Base-by-base conservation (phyloP, 345 rosid genomes). In the Ceriops zippeliana region DNA sequence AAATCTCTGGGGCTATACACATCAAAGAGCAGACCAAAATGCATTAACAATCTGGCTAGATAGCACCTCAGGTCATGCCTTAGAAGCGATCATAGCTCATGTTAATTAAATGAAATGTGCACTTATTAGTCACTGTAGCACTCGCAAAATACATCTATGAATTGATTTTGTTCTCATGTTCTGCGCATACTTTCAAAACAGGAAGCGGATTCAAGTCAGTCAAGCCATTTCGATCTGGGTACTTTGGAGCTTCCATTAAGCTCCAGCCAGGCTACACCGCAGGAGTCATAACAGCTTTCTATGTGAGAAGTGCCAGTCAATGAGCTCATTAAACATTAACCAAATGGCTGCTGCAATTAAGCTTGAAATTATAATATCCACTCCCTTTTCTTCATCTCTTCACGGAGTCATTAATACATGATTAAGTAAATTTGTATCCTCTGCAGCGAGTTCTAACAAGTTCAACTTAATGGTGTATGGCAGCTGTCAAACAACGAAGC, bases 131-230 rank as follows among this genome's bases (percentile, higher is more conserved):
- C 4, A 11, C 37, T 58, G 15, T 20, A 10, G 20, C 35, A 6
- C 4, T 16, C 15, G 24, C 58, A 26, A n/a, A n/a, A 7, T 34
- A 4, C 5, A 6, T 37, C 7, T 8, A 9, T 42, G 27, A 15
- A 16, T 69, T 71, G 8, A 52, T 26, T 8, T 42, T 77, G 16
- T 22, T 26, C 51, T 66, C 27, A 37, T 30, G 20, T 32, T 70
- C 61, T 63, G 59, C 13, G 4, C 30, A 24, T 53, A 58, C 35
- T 62, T 72, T 71, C 61, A 58, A 51, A 31, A 13, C 78, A 80
- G 98, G 99, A 74, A 95, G 99, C 76, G 99, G 99, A 63, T 95
- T 95, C 74, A 91, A 95, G 76, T 95, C 99, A 7, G 85, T 87
- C 17, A 84, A 80, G 59, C 89, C 97, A 53, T 95, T 90, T 64